Evolutionary conservation across 2,329 filamentous ascomycete species (phyloP).

Genomic region (Colletotrichum echinochloae): DNA sequence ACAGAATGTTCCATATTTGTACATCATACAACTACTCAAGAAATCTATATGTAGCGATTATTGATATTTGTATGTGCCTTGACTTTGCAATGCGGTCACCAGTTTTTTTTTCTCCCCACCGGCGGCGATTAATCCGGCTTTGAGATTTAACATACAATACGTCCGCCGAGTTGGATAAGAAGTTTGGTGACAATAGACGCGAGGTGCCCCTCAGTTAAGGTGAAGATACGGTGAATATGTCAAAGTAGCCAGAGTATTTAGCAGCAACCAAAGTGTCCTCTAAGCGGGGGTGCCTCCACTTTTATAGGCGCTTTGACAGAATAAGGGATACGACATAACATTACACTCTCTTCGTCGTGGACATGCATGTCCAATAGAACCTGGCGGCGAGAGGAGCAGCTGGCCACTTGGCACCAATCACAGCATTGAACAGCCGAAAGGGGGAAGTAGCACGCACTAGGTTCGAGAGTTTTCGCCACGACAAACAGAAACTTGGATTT

Average conservation of each 20-base stretch:
- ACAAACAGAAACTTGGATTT: neutral
- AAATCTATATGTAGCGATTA: neutral
- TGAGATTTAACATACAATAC: neutral
- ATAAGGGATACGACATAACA: too few relatives aligned
- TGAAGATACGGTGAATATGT: neutral
- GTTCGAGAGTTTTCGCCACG: too few relatives aligned
- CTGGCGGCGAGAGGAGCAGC: neutral
- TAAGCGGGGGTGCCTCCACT: too few relatives aligned
- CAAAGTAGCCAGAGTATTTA: too few relatives aligned
- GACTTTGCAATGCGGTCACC: neutral
- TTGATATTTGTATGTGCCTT: neutral
- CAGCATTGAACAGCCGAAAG: neutral
- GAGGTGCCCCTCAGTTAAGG: too few relatives aligned
- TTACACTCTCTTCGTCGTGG: neutral
- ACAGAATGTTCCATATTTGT: neutral
- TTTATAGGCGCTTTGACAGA: too few relatives aligned
- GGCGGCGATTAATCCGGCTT: neutral
- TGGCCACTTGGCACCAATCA: neutral
- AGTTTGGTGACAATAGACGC: neutral
- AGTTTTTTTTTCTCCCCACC: neutral
- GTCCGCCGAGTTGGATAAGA: neutral
- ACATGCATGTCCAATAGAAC: neutral
- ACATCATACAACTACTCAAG: neutral
- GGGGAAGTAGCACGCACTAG: neutral
- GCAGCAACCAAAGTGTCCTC: too few relatives aligned